Evolutionary conservation across 1,284 basidiomycete species (phyloP).

Genomic region (Violaceomyces palustris): DNA sequence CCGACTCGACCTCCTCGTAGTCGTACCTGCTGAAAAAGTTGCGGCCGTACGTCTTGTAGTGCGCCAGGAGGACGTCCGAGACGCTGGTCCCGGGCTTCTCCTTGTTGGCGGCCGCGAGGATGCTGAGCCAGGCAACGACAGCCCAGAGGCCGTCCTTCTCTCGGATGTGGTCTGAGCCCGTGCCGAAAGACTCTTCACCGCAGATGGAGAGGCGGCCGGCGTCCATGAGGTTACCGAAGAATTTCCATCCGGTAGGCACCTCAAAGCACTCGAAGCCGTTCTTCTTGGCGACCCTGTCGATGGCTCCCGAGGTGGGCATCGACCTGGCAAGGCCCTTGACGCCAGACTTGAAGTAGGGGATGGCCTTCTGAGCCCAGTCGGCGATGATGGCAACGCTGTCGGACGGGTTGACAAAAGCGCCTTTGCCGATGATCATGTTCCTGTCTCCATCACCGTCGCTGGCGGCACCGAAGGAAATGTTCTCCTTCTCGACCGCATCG

Average conservation of each 20-base stretch:
- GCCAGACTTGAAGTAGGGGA: constrained; percentile 89
- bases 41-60: constrained; percentile 89
- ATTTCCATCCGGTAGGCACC: constrained; percentile 98
- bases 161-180: constrained; percentile 98
- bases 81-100: constrained; percentile 55
- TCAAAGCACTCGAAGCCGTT: constrained; percentile 92
- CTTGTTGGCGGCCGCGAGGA: constrained; percentile 86
- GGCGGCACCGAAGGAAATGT: constrained; percentile 90
- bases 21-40: constrained; percentile 96
- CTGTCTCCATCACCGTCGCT: constrained; percentile 96
- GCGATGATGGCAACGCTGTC: constrained; percentile 99
- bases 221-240: constrained; percentile 99
- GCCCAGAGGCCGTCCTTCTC: constrained; percentile 99
- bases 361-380: constrained; percentile 84
- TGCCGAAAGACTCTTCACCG: constrained; percentile 97
- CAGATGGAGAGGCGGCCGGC: constrained; percentile 94
- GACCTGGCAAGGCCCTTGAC: constrained; percentile 90
- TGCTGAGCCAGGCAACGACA: constrained; percentile 92
- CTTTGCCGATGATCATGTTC: constrained; percentile 99
- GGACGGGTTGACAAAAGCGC: constrained; percentile 93
- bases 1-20: constrained; percentile 93
- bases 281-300: constrained; percentile 91
- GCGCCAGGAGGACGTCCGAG: constrained; percentile 62
- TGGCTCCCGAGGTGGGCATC: constrained; percentile 96
- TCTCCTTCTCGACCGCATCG: constrained; percentile 77